Evolutionary conservation across 768 basidiomycete genomes (phyloP).

Genomic region (Chlorophyllum brunneum): DNA sequence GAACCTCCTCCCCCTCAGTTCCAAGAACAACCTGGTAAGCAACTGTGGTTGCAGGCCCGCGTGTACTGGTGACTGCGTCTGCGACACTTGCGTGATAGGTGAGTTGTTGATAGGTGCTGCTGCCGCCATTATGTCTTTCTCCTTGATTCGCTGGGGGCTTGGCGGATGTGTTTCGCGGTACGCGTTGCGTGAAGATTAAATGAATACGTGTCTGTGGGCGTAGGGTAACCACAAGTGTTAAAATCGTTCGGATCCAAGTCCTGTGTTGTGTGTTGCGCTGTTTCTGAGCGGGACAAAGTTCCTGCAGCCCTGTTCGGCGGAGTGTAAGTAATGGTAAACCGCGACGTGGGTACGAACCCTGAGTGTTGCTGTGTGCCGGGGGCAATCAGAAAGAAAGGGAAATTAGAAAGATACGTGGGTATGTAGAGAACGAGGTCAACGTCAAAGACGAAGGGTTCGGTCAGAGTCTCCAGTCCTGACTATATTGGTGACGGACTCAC

Average conservation of each 20-base stretch:
- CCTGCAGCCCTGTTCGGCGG: background rate
- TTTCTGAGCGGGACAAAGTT: too few species aligned
- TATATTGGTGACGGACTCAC: too few species aligned
- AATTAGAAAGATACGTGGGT: too few species aligned
- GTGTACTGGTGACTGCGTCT: conserved; percentile 60
- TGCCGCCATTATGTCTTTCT: conserved; percentile 4
- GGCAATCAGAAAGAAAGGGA: too few species aligned
- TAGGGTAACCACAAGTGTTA: too few species aligned
- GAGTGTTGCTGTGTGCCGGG: too few species aligned
- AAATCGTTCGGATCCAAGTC: too few species aligned
- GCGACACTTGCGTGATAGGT: conserved; percentile 59
- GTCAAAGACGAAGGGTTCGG: background rate
- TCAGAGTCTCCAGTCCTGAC: background rate
- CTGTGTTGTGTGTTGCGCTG: too few species aligned
- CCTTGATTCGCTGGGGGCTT: too few species aligned
- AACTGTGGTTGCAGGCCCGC: conserved; percentile 81
- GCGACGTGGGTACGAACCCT: background rate
- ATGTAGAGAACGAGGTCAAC: background rate
- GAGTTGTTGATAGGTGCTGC: conserved; percentile 32
- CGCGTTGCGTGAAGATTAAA: too few species aligned
- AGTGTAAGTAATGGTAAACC: background rate
- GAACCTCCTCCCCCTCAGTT: conserved; percentile 88
- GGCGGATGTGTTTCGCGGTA: too few species aligned
- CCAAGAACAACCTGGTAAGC: conserved; percentile 83
- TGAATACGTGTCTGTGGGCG: too few species aligned